Evolutionary conservation across 306 rosid genomes (phyloP).

Genomic region (Heteromeles arbutifolia): DNA sequence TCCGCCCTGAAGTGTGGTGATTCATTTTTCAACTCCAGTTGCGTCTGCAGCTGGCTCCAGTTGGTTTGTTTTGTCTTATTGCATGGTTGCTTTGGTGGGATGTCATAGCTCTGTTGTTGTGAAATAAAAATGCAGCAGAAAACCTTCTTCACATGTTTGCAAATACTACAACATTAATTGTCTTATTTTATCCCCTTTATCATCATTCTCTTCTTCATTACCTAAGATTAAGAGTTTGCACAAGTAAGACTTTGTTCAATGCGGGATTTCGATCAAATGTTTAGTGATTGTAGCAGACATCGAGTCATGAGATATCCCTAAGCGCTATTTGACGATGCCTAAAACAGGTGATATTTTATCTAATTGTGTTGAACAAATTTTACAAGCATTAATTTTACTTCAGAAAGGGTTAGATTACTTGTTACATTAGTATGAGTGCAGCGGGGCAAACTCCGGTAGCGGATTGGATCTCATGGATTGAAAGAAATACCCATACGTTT

Average conservation of each 20-base stretch:
- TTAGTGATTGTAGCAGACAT: not conserved
- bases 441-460: too few relatives aligned
- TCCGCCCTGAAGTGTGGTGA: conserved; percentile 98
- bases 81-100: conserved; percentile 28
- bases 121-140: conserved; percentile 52
- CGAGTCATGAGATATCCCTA: too few relatives aligned
- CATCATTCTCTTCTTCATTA: not conserved
- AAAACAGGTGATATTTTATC: not conserved
- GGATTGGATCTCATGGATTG: not conserved
- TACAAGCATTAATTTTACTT: not conserved
- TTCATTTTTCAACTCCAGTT: conserved; percentile 19
- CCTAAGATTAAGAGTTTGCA: not conserved
- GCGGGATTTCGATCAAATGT: not conserved
- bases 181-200: not conserved
- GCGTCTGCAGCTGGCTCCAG: not conserved
- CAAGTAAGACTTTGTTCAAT: not conserved
- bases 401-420: not conserved
- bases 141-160: conserved; percentile 14
- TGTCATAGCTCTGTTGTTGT: conserved; percentile 12
- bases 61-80: conserved; percentile 16
- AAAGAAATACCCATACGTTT: too few relatives aligned
- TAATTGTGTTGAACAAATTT: not conserved
- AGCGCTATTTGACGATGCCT: not conserved
- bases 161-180: conserved; percentile 1
- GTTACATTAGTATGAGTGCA: too few relatives aligned